Percentiles rank a stretch among this genome's conserved stretches.
Conservation (phyloP, 129 eudicot genomes). For the Helichrysum umbraculigerum region DNA sequence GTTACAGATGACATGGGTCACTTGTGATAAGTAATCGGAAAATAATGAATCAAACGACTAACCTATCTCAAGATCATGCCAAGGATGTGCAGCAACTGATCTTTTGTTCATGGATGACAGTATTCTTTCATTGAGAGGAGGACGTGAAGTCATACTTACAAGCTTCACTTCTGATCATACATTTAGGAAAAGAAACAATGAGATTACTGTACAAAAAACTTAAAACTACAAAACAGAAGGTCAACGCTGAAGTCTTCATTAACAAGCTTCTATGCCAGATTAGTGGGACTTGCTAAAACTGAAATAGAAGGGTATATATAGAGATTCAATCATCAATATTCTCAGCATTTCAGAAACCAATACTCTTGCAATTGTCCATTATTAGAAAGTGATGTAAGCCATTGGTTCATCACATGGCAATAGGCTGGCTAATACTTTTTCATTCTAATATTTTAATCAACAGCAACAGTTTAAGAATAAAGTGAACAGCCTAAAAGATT, state of each 20-base stretch:
- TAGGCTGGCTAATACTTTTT: not conserved
- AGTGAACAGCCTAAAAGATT: not conserved
- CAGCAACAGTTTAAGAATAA: not conserved
- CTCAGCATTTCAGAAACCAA: not conserved
- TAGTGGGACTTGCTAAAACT: constrained; percentile 4
- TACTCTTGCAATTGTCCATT: not conserved
- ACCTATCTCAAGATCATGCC: constrained; percentile 99
- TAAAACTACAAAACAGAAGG: constrained; percentile 14
- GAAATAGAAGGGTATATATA: not conserved
- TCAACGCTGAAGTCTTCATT: not conserved
- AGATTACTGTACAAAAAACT: not conserved
- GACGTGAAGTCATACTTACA: constrained; percentile 54
- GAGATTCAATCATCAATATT: not conserved
- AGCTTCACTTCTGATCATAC: constrained; percentile 15
- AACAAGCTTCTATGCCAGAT: constrained; percentile 17
- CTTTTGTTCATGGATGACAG: constrained; percentile 85
- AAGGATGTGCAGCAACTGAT: constrained; percentile 95
- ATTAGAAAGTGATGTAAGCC: constrained; percentile 5
- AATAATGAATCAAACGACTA: constrained; percentile 6
- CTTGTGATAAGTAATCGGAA: not conserved
- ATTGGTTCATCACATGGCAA: not conserved
- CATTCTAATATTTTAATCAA: not conserved
- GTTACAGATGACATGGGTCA: not conserved
- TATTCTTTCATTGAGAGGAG: constrained; percentile 79
- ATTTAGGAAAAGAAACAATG: constrained; percentile 19